Base-by-base conservation (phyloP, 2,329 filamentous ascomycete genomes). In the Aspergillus pseudoterreus region DNA sequence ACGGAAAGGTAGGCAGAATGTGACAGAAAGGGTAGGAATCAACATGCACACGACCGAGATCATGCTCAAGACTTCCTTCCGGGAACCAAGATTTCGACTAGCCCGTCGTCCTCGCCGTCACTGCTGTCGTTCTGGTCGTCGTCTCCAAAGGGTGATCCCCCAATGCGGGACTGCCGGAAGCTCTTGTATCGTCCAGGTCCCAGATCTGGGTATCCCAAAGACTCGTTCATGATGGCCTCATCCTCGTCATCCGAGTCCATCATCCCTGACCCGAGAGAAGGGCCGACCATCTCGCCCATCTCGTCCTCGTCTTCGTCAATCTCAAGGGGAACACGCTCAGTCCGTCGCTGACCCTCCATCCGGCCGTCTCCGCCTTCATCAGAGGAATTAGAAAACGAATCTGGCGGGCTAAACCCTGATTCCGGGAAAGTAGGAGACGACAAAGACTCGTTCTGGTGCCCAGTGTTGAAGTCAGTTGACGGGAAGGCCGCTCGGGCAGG, bases 151-250 rank as follows among this genome's bases (percentile, higher is more conserved):
- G 69, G 63, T 19, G 69, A 70, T 30, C 59, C 61, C 10, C 63
- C 57, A 38, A 60, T 54, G 44, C 62, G 65, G 43, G 65, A 61
- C 53, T 59, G 61, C 42, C 57, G 71, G 73, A 46, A 78, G 72
- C 64, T 85, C 39, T 63, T 63, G 50, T 71, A 72, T 46, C 68
- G 61, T 11, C 53, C 62, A 9, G 65, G 56, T 2, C 61, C 83
- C 72, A 87, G 82, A 57, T 82, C 83, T 59, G 87, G 87, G 52
- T 87, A 85, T 12, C 84, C 85, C 71, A 87, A 82, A 60, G 85
- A 84, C 56, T 87, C 83, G 38, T 84, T 82, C 24, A 82, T 72
- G 35, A 74, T 69, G 21, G 71, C 79, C 4, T 82, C 79, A 11
- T 81, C 77, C 33, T 76, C 75, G 12, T 79, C 80, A 32, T 77